A percentile compares a stretch with the other conserved stretches of the same genome.
phyloP scores from a whole-genome alignment of 305 asterid genomes.

The Plantago coronopus region DNA sequence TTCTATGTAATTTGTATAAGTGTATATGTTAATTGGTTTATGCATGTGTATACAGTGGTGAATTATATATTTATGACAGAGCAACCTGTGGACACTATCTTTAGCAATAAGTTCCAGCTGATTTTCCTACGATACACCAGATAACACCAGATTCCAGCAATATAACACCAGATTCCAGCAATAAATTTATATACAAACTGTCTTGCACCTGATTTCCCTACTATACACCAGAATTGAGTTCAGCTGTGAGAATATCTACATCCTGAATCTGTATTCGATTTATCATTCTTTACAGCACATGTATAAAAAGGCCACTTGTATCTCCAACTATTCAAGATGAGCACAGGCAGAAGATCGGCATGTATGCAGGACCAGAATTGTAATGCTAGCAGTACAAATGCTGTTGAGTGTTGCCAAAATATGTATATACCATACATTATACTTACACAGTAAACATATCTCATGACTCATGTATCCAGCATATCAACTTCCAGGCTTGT shows the following conservation, averaged over 20 bases:
- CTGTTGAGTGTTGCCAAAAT: constrained; percentile 13
- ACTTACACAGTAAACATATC: constrained; percentile 23
- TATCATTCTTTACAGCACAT: background rate
- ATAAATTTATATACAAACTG: too few relatives aligned
- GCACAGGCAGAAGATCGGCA: constrained; percentile 25
- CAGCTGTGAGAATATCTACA: background rate
- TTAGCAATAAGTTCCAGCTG: too few relatives aligned
- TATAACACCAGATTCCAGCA: too few relatives aligned
- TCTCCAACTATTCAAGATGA: background rate
- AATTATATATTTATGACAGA: too few relatives aligned
- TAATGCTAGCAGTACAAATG: constrained; percentile 17
- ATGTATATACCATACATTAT: constrained; percentile 21
- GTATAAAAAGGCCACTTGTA: background rate
- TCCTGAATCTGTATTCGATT: too few relatives aligned
- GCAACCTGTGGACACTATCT: too few relatives aligned
- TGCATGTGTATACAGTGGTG: too few relatives aligned
- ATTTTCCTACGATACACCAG: background rate
- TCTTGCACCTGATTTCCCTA: too few relatives aligned
- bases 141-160: too few relatives aligned
- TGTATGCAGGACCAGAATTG: constrained; percentile 26
- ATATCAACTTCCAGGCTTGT: constrained; percentile 14
- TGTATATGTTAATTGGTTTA: too few relatives aligned
- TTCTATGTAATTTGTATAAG: too few relatives aligned
- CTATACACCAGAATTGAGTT: background rate
- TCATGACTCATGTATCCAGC: background rate